Evolutionary conservation across 1,139 yeast genomes (phyloP).

Genomic region (Yamadazyma jaroonii): DNA sequence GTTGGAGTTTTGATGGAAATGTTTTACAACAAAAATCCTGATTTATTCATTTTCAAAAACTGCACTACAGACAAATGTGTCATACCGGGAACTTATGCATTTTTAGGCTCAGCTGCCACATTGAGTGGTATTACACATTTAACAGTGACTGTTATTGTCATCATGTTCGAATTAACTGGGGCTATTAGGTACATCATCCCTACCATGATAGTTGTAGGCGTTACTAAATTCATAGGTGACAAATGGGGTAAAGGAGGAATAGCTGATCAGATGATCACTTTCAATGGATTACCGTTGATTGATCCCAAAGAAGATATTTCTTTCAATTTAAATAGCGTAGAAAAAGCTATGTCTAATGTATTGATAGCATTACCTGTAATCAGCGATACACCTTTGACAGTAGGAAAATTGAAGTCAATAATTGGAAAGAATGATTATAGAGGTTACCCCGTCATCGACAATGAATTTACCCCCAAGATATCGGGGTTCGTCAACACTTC

Average conservation of each 20-base stretch:
- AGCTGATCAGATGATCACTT: conserved; percentile 90
- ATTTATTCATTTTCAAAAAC: conserved; percentile 45
- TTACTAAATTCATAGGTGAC: conserved; percentile 78
- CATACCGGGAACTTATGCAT: conserved; percentile 92
- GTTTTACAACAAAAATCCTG: conserved; percentile 43
- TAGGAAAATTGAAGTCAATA: conserved; percentile 34
- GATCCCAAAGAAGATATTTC: conserved; percentile 64
- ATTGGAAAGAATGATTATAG: conserved; percentile 39
- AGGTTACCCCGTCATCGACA: conserved; percentile 56
- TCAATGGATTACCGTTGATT: conserved; percentile 84
- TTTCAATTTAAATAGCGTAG: conserved; percentile 53
- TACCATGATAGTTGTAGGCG: conserved; percentile 92
- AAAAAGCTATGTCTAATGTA: conserved; percentile 63
- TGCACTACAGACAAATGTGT: conserved; percentile 53
- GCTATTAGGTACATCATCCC: conserved; percentile 88
- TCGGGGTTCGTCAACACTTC: conserved; percentile 36
- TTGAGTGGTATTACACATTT: conserved; percentile 90
- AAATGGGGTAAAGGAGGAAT: conserved; percentile 73
- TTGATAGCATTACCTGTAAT: conserved; percentile 48
- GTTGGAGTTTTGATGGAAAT: conserved; percentile 69
- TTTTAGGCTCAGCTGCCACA: conserved; percentile 97
- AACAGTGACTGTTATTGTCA: conserved; percentile 89
- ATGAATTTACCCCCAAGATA: conserved; percentile 29
- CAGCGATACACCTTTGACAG: conserved; percentile 23
- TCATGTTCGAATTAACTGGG: conserved; percentile 95